phyloP scores from a whole-genome alignment of 257 asterid genomes.

The Apocynum venetum region DNA sequence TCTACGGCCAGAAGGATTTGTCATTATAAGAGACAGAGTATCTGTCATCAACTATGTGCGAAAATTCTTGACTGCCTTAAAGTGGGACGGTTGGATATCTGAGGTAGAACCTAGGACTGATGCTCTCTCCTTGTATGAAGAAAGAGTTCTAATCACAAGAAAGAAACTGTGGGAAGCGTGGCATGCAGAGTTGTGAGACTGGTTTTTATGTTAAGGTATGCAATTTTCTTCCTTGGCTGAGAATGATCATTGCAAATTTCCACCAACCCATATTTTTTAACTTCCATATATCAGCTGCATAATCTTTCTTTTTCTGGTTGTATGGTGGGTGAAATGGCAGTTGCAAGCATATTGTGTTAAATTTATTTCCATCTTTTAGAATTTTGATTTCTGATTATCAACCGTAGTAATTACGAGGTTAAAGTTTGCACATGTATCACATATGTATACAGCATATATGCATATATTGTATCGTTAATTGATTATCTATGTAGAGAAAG shows the following conservation, averaged over 20 bases:
- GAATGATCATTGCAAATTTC: neutral
- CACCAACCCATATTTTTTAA: neutral
- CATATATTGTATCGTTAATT: neutral
- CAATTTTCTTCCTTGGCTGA: neutral
- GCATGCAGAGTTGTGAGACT: constrained; percentile 16
- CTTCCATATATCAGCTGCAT: neutral
- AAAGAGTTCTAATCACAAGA: constrained; percentile 64
- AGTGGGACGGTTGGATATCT: constrained; percentile 83
- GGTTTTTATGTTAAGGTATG: neutral
- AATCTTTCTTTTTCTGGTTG: neutral
- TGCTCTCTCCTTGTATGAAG: constrained; percentile 52
- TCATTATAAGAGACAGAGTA: constrained; percentile 70
- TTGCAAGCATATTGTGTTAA: too few relatives aligned
- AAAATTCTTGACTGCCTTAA: constrained; percentile 57
- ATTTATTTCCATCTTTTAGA: neutral
- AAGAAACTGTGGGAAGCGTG: constrained; percentile 53
- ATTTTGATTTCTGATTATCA: neutral
- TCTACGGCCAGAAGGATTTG: constrained; percentile 82
- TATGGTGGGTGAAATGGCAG: neutral
- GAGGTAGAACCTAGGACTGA: constrained; percentile 72
- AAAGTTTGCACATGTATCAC: too few relatives aligned
- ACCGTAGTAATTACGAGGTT: neutral
- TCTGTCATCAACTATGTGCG: constrained; percentile 43
- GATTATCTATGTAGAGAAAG: neutral
- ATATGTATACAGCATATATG: too few relatives aligned